These are phyloP conservation scores for Tetrapyrgos nigripes DNA, from an alignment of 1,284 basidiomycete species.

Conservation along the genomic window DNA sequence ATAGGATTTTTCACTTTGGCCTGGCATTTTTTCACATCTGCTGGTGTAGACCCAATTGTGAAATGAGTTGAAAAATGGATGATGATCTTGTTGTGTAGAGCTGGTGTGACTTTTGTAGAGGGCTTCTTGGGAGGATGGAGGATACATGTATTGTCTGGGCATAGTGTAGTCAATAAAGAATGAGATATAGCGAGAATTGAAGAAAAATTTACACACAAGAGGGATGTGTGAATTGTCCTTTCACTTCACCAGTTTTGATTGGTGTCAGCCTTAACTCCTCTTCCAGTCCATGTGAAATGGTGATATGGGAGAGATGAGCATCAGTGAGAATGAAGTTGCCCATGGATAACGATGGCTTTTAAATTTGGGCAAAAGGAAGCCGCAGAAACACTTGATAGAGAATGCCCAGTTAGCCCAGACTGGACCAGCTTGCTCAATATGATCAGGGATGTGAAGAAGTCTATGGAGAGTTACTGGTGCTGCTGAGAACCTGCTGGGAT, in stretches of 20 bases:
- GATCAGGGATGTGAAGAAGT: no score
- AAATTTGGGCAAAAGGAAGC: constrained; percentile 31
- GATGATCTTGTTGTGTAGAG: constrained; percentile 12
- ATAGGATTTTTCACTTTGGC: neutral
- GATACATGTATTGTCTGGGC: constrained; percentile 16
- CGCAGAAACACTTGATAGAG: constrained; percentile 45
- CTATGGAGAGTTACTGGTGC: no score
- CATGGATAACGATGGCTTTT: constrained; percentile 33
- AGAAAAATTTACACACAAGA: neutral
- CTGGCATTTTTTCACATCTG: neutral
- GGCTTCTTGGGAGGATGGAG: constrained; percentile 14
- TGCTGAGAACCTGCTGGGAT: constrained; percentile 27
- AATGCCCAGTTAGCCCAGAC: constrained; percentile 47
- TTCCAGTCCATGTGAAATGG: constrained; percentile 24
- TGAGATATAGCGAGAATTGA: no score
- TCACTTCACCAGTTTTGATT: no score
- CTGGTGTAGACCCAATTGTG: no score
- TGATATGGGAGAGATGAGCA: constrained; percentile 38
- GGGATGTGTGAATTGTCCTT: no score
- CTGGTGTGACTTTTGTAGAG: neutral
- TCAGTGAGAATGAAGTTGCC: constrained; percentile 29
- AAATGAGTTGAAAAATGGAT: constrained; percentile 17
- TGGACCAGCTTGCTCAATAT: constrained; percentile 39
- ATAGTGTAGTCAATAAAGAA: neutral
- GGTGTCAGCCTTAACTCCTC: constrained; percentile 18